A percentile compares a stretch with the other conserved stretches of the same genome.
Conservation (phyloP, 78 protist species). For the Polysphondylium violaceum region DNA sequence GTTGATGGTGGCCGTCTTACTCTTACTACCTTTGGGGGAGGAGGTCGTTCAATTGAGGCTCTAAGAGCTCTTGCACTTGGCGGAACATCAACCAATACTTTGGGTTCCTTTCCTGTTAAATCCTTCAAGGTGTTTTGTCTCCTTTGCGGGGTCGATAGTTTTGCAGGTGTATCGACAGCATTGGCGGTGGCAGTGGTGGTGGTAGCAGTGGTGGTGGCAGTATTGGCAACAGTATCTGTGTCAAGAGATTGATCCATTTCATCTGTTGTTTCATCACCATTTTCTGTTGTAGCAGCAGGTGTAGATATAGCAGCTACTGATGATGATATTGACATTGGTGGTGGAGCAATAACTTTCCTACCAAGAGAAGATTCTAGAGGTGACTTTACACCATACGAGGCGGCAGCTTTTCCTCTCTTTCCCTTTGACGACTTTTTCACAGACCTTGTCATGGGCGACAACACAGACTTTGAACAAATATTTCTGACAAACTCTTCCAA, state of each 20-base stretch:
- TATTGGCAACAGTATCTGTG: neutral
- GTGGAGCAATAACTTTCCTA: neutral
- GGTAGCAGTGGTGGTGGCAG: neutral
- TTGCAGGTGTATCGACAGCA: neutral
- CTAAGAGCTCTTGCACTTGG: neutral
- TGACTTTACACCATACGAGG: neutral
- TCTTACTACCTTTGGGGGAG: neutral
- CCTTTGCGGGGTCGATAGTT: neutral
- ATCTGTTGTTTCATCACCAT: neutral
- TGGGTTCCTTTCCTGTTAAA: too few relatives aligned
- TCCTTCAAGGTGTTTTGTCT: too few relatives aligned
- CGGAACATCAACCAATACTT: too few relatives aligned
- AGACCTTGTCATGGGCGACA: constrained; percentile 4
- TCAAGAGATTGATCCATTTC: neutral
- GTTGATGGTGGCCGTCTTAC: neutral
- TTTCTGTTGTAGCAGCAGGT: neutral
- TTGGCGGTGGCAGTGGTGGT: neutral
- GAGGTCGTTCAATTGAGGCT: neutral
- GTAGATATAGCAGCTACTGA: neutral
- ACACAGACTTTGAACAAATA: neutral
- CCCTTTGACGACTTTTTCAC: neutral
- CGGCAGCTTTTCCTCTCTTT: neutral
- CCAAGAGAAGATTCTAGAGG: neutral
- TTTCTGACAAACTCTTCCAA: neutral
- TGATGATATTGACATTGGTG: neutral